Conservation (phyloP, 148 eudicot genomes). For the Beta vulgaris region DNA sequence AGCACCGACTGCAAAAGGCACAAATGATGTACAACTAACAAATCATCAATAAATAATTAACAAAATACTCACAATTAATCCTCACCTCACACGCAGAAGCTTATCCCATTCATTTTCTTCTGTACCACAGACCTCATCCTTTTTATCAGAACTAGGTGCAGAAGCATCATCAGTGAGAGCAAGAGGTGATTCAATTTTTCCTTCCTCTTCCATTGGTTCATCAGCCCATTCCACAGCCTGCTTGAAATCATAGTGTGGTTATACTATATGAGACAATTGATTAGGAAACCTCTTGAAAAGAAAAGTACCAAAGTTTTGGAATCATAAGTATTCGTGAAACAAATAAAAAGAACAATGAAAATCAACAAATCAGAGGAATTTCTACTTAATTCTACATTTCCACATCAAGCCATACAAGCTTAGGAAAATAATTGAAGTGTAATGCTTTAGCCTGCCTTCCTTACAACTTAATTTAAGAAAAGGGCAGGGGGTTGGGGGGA, state of each 20-base stretch:
- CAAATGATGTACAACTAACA: not conserved
- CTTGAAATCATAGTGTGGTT: not conserved
- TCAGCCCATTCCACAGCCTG: slow-evolving; percentile 94
- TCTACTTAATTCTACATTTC: not conserved
- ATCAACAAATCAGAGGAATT: not conserved
- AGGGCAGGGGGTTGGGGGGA: too few relatives aligned
- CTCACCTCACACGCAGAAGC: slow-evolving; percentile 86
- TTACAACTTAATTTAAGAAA: too few relatives aligned
- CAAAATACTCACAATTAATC: slow-evolving; percentile 2
- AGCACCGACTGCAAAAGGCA: too few relatives aligned
- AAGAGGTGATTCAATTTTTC: slow-evolving; percentile 46
- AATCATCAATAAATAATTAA: not conserved
- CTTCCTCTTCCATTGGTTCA: slow-evolving; percentile 76
- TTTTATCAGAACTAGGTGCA: slow-evolving; percentile 50
- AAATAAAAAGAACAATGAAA: not conserved
- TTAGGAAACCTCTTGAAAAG: not conserved
- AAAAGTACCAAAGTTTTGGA: not conserved
- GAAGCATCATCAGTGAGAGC: slow-evolving; percentile 44
- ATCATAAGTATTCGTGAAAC: not conserved
- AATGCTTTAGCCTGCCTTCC: not conserved
- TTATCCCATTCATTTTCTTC: slow-evolving; percentile 98
- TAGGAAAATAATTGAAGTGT: not conserved
- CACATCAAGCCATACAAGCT: not conserved
- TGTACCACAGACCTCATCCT: slow-evolving; percentile 44
- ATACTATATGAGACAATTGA: not conserved